These are phyloP conservation scores for Trapa bicornis DNA, from an alignment of 345 rosid genomes.

Conservation along the genomic window DNA sequence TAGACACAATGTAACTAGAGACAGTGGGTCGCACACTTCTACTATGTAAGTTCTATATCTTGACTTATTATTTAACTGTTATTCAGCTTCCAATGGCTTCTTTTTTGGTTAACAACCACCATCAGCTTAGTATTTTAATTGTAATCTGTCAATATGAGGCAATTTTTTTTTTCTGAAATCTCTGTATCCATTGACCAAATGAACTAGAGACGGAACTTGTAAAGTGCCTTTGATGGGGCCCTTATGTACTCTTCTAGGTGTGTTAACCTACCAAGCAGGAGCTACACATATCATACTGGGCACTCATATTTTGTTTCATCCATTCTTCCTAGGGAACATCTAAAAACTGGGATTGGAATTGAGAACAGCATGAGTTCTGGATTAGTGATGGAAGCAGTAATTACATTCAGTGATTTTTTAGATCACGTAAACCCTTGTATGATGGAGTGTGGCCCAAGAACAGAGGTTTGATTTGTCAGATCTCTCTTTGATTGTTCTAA, in stretches of 20 bases:
- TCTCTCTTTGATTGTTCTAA: not conserved
- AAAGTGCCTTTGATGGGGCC: not conserved
- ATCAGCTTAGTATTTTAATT: not conserved
- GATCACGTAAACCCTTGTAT: slow-evolving; percentile 31
- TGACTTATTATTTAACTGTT: too few species aligned
- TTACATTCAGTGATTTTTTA: slow-evolving; percentile 43
- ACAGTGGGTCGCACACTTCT: slow-evolving; percentile 18
- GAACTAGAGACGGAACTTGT: not conserved
- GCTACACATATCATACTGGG: not conserved
- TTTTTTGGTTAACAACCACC: not conserved
- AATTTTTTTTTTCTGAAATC: not conserved
- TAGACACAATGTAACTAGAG: slow-evolving; percentile 27
- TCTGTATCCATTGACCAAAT: not conserved
- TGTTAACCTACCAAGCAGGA: not conserved
- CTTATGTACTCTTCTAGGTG: not conserved
- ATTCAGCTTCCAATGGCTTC: too few species aligned
- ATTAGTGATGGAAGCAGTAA: slow-evolving; percentile 51
- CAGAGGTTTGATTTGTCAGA: slow-evolving; percentile 42
- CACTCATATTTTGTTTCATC: slow-evolving; percentile 1
- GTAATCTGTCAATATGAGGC: not conserved
- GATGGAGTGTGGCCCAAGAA: slow-evolving; percentile 30
- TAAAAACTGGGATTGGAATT: slow-evolving; percentile 61
- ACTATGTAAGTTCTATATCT: slow-evolving; percentile 4
- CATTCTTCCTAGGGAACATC: slow-evolving; percentile 40
- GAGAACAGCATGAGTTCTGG: slow-evolving; percentile 32